Evolutionary conservation across 2,329 filamentous ascomycete species (phyloP), one percentile per base, ranked within the genome.

Genomic region (Colletotrichum tropicicola): DNA sequence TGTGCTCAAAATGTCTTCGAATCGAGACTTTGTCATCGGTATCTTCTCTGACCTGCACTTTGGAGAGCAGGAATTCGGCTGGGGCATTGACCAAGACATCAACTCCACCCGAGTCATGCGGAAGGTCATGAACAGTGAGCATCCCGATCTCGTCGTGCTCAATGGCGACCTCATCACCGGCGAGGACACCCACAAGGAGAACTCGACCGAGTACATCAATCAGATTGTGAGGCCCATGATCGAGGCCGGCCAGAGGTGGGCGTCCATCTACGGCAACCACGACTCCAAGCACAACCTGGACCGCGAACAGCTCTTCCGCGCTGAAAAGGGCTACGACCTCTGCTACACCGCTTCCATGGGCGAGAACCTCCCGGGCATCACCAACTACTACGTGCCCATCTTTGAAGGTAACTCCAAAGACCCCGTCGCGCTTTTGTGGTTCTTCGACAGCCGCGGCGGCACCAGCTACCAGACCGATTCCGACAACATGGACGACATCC

Each of bases 111-210:
- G 72, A 1, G 82, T 87, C 1, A 83, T 88, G 73, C 78, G 78
- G 39, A 76, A 74, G 3, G 74, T 88, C 28, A 76, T 88, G 5
- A 74, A 81, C 47, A 71, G 72, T 4, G 85, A 88, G 67, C 58
- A 0, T 74, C 82, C 30, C 70, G 69, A 87, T 44, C 79, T 91
- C 0, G 86, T 87, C 3, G 82, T 91, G 2, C 73, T 90, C 8
- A 90, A 89, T 64, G 88, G 89, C 41, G 89, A 91, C 69, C 77
- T 90, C 3, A 85, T 89, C 59, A 88, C 87, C 0, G 87, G 88
- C 32, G 86, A 90, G 60, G 84, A 85, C 65, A 82, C 81, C 5
- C 81, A 77, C 66, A 63, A 76, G 17, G 71, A 78, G 1, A 87
- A 87, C 67, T 79, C 80, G 49, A 84, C 80, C 1, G 63, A 72